A percentile compares a stretch with the other conserved stretches of the same genome.
phyloP scores from a whole-genome alignment of 2,329 filamentous ascomycete genomes.

The Fusarium irregulare region DNA sequence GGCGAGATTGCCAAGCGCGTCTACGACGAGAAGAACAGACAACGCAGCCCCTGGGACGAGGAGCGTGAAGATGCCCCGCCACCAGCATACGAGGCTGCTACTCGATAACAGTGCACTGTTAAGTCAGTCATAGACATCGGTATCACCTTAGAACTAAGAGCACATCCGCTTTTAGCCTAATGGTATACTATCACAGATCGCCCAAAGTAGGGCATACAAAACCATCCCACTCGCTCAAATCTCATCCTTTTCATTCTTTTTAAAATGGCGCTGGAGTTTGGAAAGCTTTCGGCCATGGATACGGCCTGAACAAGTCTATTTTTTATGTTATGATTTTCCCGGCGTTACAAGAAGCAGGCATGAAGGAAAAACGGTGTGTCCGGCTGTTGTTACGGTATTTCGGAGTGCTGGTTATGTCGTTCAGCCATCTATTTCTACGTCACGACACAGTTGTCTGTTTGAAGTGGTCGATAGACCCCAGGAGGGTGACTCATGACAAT shows the following conservation, averaged over 20 bases:
- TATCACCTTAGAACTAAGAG: not conserved
- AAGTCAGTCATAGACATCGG: conserved; percentile 10
- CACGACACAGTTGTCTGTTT: conserved; percentile 29
- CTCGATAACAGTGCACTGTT: conserved; percentile 49
- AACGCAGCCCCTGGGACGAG: conserved; percentile 57
- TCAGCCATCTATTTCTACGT: conserved; percentile 27
- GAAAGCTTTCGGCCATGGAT: conserved; percentile 26
- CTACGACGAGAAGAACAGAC: conserved; percentile 81
- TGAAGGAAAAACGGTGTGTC: conserved; percentile 39
- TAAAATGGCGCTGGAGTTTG: conserved; percentile 42
- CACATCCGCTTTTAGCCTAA: not conserved
- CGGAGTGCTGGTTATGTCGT: conserved; percentile 23
- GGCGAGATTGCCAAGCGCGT: conserved; percentile 89
- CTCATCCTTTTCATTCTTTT: conserved; percentile 27
- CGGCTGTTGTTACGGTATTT: conserved; percentile 33
- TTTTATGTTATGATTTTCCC: conserved; percentile 31
- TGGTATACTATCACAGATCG: not conserved
- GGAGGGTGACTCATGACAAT: conserved; percentile 33
- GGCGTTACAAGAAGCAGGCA: conserved; percentile 39
- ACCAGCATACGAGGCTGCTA: conserved; percentile 69
- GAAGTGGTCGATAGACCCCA: conserved; percentile 30
- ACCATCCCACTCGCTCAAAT: conserved; percentile 34
- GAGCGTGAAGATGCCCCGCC: conserved; percentile 69
- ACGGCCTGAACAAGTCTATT: conserved; percentile 23
- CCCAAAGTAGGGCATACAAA: conserved; percentile 1